Percentiles rank a stretch among this genome's conserved stretches.
These are phyloP conservation scores for Dactylis glomerata DNA, from an alignment of 176 grass and related monocot species.

Conservation along the genomic window DNA sequence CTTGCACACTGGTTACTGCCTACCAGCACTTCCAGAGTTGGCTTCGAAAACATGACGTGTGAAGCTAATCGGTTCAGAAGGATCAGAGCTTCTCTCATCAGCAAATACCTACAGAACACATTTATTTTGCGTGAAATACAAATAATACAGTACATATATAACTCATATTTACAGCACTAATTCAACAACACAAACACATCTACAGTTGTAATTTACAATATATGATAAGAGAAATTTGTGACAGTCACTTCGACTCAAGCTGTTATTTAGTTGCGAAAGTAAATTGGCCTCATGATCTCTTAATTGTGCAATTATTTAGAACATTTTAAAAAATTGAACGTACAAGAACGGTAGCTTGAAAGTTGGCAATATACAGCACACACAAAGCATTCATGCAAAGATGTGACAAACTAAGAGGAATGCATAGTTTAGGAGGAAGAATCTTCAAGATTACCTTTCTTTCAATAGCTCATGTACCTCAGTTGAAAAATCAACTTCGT, in stretches of 20 bases:
- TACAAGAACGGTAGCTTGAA: neutral
- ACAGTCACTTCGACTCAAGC: neutral
- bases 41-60: conserved; percentile 64
- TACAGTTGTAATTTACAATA: neutral
- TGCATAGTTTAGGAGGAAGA: neutral
- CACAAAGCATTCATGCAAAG: neutral
- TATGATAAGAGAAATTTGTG: neutral
- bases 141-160: neutral
- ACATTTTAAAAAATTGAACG: neutral
- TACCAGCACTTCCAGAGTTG: conserved; percentile 65
- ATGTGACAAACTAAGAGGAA: neutral
- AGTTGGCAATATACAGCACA: neutral
- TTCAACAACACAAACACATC: neutral
- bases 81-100: conserved; percentile 84
- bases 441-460: conserved; percentile 55
- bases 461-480: conserved; percentile 37
- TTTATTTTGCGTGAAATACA: neutral
- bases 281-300: neutral
- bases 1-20: conserved; percentile 45
- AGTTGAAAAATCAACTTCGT: conserved; percentile 17
- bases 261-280: neutral
- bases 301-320: neutral
- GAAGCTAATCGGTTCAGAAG: conserved; percentile 83
- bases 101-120: conserved; percentile 41
- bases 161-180: neutral